Conservation (phyloP, 2,329 filamentous ascomycete species). For the Aspergillus arachidicola region DNA sequence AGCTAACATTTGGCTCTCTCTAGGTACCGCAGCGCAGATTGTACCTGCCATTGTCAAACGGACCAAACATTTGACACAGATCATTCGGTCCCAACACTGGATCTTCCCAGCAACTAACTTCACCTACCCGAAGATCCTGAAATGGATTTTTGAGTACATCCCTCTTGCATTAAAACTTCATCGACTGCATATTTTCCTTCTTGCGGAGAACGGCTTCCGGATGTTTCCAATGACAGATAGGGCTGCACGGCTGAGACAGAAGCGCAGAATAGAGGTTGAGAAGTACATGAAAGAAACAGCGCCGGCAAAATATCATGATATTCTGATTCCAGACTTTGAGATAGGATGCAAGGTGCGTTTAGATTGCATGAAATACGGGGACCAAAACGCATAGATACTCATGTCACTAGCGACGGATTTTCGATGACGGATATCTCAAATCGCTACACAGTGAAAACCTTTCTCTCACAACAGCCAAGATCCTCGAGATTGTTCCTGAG, state of each 20-base stretch:
- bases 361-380: no score
- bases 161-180: slow-evolving; percentile 21
- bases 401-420: no score
- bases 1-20: no score
- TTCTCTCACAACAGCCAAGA: slow-evolving; percentile 53
- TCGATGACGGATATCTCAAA: no score
- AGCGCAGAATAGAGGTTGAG: slow-evolving; percentile 39
- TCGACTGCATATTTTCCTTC: no score
- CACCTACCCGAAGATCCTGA: slow-evolving; percentile 51
- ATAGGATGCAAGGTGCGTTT: no score
- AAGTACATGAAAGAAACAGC: no score
- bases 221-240: slow-evolving; percentile 27
- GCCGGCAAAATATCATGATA: no score
- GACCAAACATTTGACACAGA: slow-evolving; percentile 57
- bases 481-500: slow-evolving; percentile 50
- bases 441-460: slow-evolving; percentile 24
- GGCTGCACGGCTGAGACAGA: slow-evolving; percentile 42
- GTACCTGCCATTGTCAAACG: slow-evolving; percentile 38
- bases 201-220: no score
- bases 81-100: slow-evolving; percentile 61
- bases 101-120: slow-evolving; percentile 49
- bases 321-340: no score
- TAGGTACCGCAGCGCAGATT: slow-evolving; percentile 27
- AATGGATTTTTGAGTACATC: slow-evolving; percentile 47
- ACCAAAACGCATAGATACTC: no score